Percentiles rank a stretch among this genome's conserved stretches.
phyloP scores from a whole-genome alignment of 2,329 filamentous ascomycete genomes.

The Pestalotiopsis sp. region DNA sequence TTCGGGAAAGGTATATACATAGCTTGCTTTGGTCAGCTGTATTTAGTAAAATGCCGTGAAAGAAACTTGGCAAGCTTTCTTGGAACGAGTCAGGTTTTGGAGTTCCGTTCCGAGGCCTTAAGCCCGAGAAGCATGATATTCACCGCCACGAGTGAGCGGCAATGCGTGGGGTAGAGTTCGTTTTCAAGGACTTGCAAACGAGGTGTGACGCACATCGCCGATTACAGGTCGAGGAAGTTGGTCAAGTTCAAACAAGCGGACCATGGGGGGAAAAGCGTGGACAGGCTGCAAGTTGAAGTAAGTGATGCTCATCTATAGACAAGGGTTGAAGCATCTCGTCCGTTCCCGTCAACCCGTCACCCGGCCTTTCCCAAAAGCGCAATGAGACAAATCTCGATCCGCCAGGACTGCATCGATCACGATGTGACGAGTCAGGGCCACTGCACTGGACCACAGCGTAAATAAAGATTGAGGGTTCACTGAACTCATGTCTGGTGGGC shows the following conservation, averaged over 20 bases:
- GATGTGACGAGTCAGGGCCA: not conserved
- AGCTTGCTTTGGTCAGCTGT: too few species aligned
- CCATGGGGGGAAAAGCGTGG: not conserved
- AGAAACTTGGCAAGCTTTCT: not conserved
- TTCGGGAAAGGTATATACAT: too few species aligned
- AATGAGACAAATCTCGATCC: not conserved
- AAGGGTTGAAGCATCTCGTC: not conserved
- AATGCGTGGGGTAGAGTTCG: not conserved
- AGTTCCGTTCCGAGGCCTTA: not conserved
- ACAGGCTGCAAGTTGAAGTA: not conserved
- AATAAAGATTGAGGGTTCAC: not conserved
- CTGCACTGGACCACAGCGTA: not conserved
- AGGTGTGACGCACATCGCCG: not conserved
- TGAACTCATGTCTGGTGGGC: not conserved
- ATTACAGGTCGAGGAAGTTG: not conserved
- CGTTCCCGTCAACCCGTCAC: not conserved
- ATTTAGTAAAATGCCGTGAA: not conserved
- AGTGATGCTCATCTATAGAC: not conserved
- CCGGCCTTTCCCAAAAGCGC: not conserved
- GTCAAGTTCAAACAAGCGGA: not conserved
- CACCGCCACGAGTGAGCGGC: not conserved
- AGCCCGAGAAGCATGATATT: not conserved
- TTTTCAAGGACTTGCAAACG: not conserved
- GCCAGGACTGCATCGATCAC: not conserved
- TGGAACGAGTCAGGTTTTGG: not conserved